phyloP scores from a whole-genome alignment of 441 rosid species.

The Theobroma grandiflorum region DNA sequence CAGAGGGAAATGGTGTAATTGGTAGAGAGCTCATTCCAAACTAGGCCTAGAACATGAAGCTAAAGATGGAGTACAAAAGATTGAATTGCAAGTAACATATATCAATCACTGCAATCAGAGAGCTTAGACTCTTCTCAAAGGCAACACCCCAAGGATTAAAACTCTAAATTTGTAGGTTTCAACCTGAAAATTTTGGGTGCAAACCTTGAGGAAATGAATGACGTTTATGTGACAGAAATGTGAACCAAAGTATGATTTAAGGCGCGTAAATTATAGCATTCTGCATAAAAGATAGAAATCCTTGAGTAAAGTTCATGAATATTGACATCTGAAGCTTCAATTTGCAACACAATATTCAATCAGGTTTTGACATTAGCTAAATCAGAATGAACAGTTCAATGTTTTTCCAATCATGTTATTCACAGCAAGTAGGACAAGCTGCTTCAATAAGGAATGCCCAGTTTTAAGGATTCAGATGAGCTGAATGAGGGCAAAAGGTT shows the following conservation, averaged over 20 bases:
- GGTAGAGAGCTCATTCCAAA: background rate
- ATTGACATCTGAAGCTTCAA: slow-evolving; percentile 5
- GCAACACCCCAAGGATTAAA: no score
- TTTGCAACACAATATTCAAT: slow-evolving; percentile 22
- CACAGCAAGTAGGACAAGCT: slow-evolving; percentile 24
- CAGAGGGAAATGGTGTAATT: background rate
- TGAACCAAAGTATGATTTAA: no score
- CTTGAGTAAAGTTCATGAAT: background rate
- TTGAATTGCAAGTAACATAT: no score
- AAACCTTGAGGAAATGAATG: no score
- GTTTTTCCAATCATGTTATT: slow-evolving; percentile 38
- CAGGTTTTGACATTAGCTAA: slow-evolving; percentile 9
- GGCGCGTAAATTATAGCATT: background rate
- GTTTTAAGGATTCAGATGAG: slow-evolving; percentile 39
- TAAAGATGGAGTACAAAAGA: no score
- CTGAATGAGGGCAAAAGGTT: slow-evolving; percentile 39
- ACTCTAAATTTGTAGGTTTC: no score
- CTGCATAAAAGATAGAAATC: background rate
- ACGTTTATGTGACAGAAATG: no score
- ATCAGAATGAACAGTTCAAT: slow-evolving; percentile 39
- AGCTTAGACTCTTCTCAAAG: no score
- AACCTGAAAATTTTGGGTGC: no score
- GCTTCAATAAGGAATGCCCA: slow-evolving; percentile 26
- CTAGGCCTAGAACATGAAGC: no score
- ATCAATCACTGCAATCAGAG: no score